Percentiles rank a stretch among this genome's conserved stretches.
These are phyloP conservation scores for Ophiostoma pallidulum DNA, from an alignment of 2,329 filamentous ascomycete species.

Conservation along the genomic window DNA sequence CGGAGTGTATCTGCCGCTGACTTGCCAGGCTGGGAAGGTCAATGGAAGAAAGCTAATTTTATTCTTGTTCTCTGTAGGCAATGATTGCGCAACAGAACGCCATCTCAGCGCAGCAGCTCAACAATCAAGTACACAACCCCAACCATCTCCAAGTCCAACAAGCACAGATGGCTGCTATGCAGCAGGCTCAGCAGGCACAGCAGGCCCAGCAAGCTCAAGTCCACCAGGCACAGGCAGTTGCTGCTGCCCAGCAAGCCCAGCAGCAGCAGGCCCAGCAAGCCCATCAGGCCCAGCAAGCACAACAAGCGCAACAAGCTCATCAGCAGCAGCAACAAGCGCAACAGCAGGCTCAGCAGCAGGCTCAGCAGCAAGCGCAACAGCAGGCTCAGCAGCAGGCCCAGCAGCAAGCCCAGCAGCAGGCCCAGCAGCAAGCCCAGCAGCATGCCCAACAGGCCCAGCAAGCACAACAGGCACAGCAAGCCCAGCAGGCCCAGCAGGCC, in stretches of 20 bases:
- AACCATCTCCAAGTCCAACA: slow-evolving; percentile 17
- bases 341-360: slow-evolving; percentile 34
- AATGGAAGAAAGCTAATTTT: no score
- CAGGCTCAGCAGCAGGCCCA: slow-evolving; percentile 31
- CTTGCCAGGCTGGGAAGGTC: no score
- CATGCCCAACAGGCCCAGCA: slow-evolving; percentile 40
- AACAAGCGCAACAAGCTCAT: no score
- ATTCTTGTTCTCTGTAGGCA: slow-evolving; percentile 22
- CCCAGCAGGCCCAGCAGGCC: slow-evolving; percentile 29
- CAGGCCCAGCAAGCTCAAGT: slow-evolving; percentile 24
- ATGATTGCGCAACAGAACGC: slow-evolving; percentile 40
- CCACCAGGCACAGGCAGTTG: no score
- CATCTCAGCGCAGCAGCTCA: slow-evolving; percentile 24
- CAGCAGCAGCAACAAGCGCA: slow-evolving; percentile 37
- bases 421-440: slow-evolving; percentile 24
- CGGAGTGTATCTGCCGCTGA: no score
- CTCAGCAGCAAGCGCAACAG: slow-evolving; percentile 23
- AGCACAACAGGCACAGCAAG: slow-evolving; percentile 33
- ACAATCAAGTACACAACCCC: slow-evolving; percentile 35
- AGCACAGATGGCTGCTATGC: slow-evolving; percentile 20
- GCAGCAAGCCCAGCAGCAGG: slow-evolving; percentile 21
- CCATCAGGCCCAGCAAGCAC: slow-evolving; percentile 34
- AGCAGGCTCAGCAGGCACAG: no score
- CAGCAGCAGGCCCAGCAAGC: slow-evolving; percentile 25
- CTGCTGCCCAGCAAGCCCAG: slow-evolving; percentile 26